These are phyloP conservation scores for Aspergillus tanneri DNA, from an alignment of 2,329 filamentous ascomycete genomes.

Conservation along the genomic window DNA sequence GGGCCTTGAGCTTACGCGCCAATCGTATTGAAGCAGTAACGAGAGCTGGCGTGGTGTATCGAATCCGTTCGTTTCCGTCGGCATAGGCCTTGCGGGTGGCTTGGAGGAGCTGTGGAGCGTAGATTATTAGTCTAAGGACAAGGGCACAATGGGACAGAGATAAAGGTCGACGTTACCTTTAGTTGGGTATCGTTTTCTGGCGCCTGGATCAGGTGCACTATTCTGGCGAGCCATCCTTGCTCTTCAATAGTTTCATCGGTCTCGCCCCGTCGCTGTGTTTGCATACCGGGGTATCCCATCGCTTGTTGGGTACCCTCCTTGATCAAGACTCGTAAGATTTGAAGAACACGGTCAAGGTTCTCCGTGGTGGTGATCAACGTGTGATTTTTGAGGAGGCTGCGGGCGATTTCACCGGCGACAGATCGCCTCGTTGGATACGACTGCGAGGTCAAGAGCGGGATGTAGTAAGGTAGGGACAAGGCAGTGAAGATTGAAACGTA, in stretches of 20 bases:
- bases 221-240: slow-evolving; percentile 91
- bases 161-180: slow-evolving; percentile 52
- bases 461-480: slow-evolving; percentile 84
- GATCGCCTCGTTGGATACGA: slow-evolving; percentile 89
- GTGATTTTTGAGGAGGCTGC: slow-evolving; percentile 77
- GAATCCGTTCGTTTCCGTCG: slow-evolving; percentile 91
- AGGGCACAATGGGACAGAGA: slow-evolving; percentile 15
- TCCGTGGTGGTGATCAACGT: slow-evolving; percentile 74
- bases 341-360: slow-evolving; percentile 83
- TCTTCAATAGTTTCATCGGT: slow-evolving; percentile 98
- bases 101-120: slow-evolving; percentile 82
- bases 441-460: slow-evolving; percentile 85
- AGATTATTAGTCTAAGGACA: slow-evolving; percentile 13
- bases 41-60: slow-evolving; percentile 90
- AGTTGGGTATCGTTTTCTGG: slow-evolving; percentile 92
- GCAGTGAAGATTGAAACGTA: slow-evolving; percentile 97
- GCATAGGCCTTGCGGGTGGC: slow-evolving; percentile 80
- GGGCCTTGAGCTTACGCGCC: slow-evolving; percentile 80
- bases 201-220: slow-evolving; percentile 82
- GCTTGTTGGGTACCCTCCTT: slow-evolving; percentile 85
- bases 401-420: slow-evolving; percentile 83
- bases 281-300: slow-evolving; percentile 78
- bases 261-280: slow-evolving; percentile 72
- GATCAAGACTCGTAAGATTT: slow-evolving; percentile 85
- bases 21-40: slow-evolving; percentile 88